Conservation (phyloP, 2,329 filamentous ascomycete species). For the Fonsecaea pedrosoi region DNA sequence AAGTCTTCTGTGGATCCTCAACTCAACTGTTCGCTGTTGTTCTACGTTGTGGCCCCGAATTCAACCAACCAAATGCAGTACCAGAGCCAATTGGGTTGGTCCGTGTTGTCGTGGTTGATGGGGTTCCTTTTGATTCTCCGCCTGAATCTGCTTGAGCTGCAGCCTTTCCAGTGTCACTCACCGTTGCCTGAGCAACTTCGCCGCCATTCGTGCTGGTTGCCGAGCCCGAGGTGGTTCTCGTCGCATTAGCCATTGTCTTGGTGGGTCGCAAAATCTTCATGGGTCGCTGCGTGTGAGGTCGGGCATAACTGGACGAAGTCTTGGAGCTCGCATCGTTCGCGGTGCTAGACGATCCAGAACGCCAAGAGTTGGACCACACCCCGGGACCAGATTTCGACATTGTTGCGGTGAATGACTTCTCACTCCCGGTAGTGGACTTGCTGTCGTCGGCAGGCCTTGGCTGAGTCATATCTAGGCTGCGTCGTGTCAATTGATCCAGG, state of each 20-base stretch:
- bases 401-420: conserved; percentile 42
- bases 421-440: conserved; percentile 43
- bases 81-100: conserved; percentile 89
- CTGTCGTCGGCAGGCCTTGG: conserved; percentile 35
- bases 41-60: conserved; percentile 48
- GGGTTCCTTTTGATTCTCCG: conserved; percentile 23
- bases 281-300: conserved; percentile 57
- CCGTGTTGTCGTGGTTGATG: conserved; percentile 46
- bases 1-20: neutral
- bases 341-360: conserved; percentile 29
- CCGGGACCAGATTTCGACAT: conserved; percentile 38
- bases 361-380: conserved; percentile 41
- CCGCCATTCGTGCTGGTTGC: conserved; percentile 32
- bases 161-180: conserved; percentile 21
- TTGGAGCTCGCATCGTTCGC: conserved; percentile 30
- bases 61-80: conserved; percentile 94
- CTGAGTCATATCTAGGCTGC: conserved; percentile 30
- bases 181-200: conserved; percentile 31
- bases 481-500: conserved; percentile 27
- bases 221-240: conserved; percentile 48
- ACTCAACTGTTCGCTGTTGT: conserved; percentile 34
- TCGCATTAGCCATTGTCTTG: conserved; percentile 59
- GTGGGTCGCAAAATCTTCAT: conserved; percentile 93
- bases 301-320: conserved; percentile 34
- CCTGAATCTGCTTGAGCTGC: conserved; percentile 16